Evolutionary conservation across 202 grass and related monocot genomes (phyloP).

Genomic region (Bolboschoenoplectus hybrid): DNA sequence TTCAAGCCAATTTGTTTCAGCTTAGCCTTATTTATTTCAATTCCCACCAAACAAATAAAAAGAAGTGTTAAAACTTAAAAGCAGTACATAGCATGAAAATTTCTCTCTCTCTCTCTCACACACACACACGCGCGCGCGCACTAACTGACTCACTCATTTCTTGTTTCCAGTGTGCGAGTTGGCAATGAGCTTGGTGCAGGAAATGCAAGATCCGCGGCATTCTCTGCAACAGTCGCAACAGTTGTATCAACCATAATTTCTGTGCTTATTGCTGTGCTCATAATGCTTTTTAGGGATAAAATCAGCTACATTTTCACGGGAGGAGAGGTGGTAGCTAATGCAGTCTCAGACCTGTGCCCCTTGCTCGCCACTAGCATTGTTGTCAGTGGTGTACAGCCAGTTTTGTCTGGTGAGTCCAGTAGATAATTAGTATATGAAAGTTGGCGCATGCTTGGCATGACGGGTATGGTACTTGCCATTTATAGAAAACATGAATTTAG

Average conservation of each 20-base stretch:
- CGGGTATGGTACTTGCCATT: neutral
- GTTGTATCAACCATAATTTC: conserved; percentile 56
- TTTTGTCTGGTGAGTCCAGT: conserved; percentile 63
- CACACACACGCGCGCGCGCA: neutral
- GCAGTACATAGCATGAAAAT: neutral
- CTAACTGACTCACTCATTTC: neutral
- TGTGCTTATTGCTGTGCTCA: conserved; percentile 36
- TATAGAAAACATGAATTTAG: neutral
- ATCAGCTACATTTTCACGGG: conserved; percentile 82
- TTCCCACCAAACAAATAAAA: neutral
- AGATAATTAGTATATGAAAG: neutral
- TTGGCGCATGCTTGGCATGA: neutral
- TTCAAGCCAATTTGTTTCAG: neutral
- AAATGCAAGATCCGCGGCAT: conserved; percentile 68
- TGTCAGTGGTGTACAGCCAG: conserved; percentile 74
- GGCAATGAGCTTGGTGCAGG: conserved; percentile 88
- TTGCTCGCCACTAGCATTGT: conserved; percentile 69
- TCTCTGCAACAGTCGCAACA: conserved; percentile 69
- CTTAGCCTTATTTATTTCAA: neutral
- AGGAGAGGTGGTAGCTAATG: conserved; percentile 58
- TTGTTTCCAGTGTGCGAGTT: conserved; percentile 63
- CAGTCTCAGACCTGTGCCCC: conserved; percentile 74
- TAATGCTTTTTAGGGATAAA: conserved; percentile 66
- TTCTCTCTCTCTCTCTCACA: neutral
- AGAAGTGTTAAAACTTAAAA: too few species aligned